Conservation (phyloP, 2,329 filamentous ascomycete genomes). For the Trichophyton mentagrophytes region DNA sequence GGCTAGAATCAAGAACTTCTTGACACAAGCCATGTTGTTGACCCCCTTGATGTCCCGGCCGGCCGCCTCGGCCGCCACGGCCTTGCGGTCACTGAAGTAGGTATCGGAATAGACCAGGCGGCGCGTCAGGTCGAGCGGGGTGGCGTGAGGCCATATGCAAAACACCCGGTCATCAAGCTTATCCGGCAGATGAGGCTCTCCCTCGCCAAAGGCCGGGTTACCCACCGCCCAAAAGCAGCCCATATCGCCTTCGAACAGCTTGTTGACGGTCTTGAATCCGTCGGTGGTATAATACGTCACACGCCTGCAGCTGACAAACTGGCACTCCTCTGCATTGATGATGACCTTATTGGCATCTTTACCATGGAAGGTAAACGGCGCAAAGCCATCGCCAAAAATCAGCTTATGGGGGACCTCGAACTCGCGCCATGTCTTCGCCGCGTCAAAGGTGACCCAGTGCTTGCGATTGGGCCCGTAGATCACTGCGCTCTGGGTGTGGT, state of each 20-base stretch:
- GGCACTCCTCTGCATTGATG: conserved; percentile 57
- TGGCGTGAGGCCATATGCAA: conserved; percentile 45
- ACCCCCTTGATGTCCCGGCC: conserved; percentile 65
- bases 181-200: conserved; percentile 45
- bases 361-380: conserved; percentile 66
- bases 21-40: conserved; percentile 68
- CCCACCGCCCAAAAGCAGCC: conserved; percentile 83
- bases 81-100: conserved; percentile 52
- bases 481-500: conserved; percentile 66
- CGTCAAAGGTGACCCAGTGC: conserved; percentile 76
- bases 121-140: conserved; percentile 46
- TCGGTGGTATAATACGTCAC: conserved; percentile 64
- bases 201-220: conserved; percentile 50
- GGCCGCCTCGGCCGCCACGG: conserved; percentile 60
- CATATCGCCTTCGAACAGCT: conserved; percentile 54
- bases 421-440: conserved; percentile 64
- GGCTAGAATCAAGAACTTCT: conserved; percentile 75
- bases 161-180: conserved; percentile 56
- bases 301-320: conserved; percentile 51
- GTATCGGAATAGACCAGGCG: conserved; percentile 69
- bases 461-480: conserved; percentile 54
- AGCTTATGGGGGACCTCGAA: conserved; percentile 46
- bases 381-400: conserved; percentile 30
- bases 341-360: conserved; percentile 72
- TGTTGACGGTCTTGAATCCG: conserved; percentile 60